A percentile compares a stretch with the other conserved stretches of the same genome.
These are phyloP conservation scores for Wallacemonas collosoma DNA, from an alignment of 208 protist species.

Conservation along the genomic window DNA sequence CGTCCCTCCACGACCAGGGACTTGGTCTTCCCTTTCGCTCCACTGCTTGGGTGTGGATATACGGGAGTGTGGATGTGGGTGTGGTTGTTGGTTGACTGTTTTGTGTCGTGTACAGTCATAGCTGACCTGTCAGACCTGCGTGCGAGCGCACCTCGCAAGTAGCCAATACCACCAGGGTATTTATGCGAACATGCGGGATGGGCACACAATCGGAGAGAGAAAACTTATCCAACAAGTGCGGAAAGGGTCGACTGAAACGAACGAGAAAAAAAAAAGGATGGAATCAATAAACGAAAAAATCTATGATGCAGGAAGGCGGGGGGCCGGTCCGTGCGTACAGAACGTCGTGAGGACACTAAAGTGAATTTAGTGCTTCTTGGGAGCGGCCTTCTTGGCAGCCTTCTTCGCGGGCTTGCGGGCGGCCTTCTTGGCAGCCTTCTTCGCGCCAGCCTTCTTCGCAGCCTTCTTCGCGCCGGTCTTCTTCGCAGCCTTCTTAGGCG, in stretches of 20 bases:
- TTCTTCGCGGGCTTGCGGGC: conserved; percentile 29
- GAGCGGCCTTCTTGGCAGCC: conserved; percentile 29
- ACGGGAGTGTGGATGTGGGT: no score
- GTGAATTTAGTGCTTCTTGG: conserved; percentile 19
- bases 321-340: conserved; percentile 17
- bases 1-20: no score
- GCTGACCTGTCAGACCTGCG: no score
- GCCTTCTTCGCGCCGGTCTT: conserved; percentile 31
- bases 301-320: conserved; percentile 16
- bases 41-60: no score
- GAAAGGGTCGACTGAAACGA: neutral
- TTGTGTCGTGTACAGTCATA: no score
- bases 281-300: conserved; percentile 20
- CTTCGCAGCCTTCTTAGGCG: conserved; percentile 31
- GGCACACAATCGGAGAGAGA: neutral
- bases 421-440: conserved; percentile 22
- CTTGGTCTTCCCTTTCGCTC: no score
- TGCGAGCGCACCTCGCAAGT: no score
- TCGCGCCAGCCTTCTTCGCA: conserved; percentile 22
- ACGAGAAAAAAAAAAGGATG: neutral
- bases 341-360: neutral
- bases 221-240: conserved; percentile 13
- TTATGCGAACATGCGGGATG: neutral
- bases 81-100: no score
- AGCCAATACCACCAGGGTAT: no score